Conservation (phyloP, 495 filamentous ascomycete species). For the Talaromyces thailandensis region DNA sequence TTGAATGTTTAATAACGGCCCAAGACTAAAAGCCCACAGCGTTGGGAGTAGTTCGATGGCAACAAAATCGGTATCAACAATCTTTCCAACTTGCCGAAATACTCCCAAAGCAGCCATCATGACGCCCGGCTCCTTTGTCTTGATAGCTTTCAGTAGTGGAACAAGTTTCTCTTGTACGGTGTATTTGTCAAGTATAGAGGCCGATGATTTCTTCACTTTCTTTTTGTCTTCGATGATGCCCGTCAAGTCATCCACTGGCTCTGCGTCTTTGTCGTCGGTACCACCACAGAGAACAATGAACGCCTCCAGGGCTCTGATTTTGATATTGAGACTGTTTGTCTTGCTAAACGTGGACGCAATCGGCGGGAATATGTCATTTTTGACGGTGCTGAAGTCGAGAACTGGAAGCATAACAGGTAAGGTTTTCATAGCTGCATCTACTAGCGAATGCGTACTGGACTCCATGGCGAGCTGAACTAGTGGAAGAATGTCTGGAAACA, state of each 20-base stretch:
- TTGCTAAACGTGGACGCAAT: slow-evolving; percentile 83
- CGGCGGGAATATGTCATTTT: slow-evolving; percentile 88
- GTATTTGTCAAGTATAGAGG: slow-evolving; percentile 86
- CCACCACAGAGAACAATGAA: slow-evolving; percentile 87
- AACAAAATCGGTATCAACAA: slow-evolving; percentile 86
- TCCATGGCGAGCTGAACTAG: slow-evolving; percentile 75
- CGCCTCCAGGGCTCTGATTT: slow-evolving; percentile 82
- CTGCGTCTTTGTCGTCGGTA: slow-evolving; percentile 25
- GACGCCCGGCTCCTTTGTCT: slow-evolving; percentile 94
- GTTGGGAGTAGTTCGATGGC: slow-evolving; percentile 84
- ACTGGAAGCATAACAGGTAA: slow-evolving; percentile 67
- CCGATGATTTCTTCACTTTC: slow-evolving; percentile 46
- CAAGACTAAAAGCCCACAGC: slow-evolving; percentile 87
- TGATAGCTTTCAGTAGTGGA: slow-evolving; percentile 82
- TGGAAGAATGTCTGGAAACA: slow-evolving; percentile 69
- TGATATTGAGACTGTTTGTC: slow-evolving; percentile 88
- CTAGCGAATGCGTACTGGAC: slow-evolving; percentile 76
- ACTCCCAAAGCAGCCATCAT: slow-evolving; percentile 91
- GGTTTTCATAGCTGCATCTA: slow-evolving; percentile 71
- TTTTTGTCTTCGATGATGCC: slow-evolving; percentile 46
- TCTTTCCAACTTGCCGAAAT: slow-evolving; percentile 67
- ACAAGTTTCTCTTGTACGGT: slow-evolving; percentile 96
- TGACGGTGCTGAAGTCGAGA: slow-evolving; percentile 91
- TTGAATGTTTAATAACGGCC: slow-evolving; percentile 73
- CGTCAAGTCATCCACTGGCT: slow-evolving; percentile 57